These are phyloP conservation scores for Colletotrichum magnum DNA, from an alignment of 2,329 filamentous ascomycete genomes.

Conservation along the genomic window DNA sequence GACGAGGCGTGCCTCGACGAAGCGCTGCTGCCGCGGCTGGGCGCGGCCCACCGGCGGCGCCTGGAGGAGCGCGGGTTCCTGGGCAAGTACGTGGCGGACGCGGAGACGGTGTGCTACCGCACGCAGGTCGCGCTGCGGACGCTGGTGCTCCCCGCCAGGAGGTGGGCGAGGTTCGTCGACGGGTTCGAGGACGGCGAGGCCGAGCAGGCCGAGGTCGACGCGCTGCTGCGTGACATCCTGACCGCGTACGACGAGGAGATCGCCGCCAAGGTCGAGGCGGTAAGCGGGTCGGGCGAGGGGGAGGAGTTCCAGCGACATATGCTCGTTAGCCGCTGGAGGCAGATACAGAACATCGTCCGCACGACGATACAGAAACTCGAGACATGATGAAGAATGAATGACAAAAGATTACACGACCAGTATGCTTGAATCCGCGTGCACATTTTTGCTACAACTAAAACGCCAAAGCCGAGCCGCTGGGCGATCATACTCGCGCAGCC, in stretches of 20 bases:
- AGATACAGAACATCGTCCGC: conserved; percentile 56
- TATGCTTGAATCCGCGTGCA: conserved; percentile 1
- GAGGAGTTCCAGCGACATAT: conserved; percentile 54
- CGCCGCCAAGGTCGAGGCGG: conserved; percentile 47
- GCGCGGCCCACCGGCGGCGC: conserved; percentile 49
- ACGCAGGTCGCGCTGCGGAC: conserved; percentile 67
- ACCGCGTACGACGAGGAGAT: conserved; percentile 53
- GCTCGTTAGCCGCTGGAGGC: conserved; percentile 58
- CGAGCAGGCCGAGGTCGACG: conserved; percentile 55
- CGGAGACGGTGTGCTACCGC: conserved; percentile 65
- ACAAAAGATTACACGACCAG: background rate
- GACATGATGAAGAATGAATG: conserved; percentile 7
- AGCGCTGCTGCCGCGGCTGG: conserved; percentile 58
- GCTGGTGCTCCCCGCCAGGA: conserved; percentile 51
- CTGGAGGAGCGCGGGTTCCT: conserved; percentile 64
- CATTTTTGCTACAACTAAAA: conserved; percentile 32
- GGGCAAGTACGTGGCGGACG: conserved; percentile 66
- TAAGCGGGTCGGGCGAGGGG: conserved; percentile 48
- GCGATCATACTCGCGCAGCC: conserved; percentile 8
- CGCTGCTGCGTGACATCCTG: conserved; percentile 55
- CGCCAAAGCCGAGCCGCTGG: conserved; percentile 22
- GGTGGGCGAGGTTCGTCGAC: conserved; percentile 64
- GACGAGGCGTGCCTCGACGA: conserved; percentile 65
- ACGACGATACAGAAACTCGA: conserved; percentile 50
- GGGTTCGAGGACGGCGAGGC: conserved; percentile 60